Evolutionary conservation across 2,329 filamentous ascomycete species (phyloP).

Genomic region (Aspergillus felis): DNA sequence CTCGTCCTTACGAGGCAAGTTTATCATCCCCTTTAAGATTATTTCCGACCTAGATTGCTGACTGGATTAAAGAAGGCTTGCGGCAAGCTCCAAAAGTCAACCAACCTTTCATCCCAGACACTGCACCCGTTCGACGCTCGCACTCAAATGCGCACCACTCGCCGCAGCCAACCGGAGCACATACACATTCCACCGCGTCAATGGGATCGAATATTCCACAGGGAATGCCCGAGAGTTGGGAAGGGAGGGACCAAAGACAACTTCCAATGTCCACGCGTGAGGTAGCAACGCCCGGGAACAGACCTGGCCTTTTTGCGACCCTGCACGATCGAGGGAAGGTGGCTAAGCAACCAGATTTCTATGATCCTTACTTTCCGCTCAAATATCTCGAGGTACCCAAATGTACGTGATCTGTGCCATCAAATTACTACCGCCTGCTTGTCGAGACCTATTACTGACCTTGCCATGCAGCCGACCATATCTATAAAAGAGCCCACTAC

Average conservation of each 20-base stretch:
- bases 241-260: conserved; percentile 33
- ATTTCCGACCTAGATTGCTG: conserved; percentile 5
- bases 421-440: background rate
- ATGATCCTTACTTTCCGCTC: conserved; percentile 36
- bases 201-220: conserved; percentile 29
- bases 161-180: conserved; percentile 29
- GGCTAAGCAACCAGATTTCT: conserved; percentile 34
- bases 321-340: conserved; percentile 25
- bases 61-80: conserved; percentile 31
- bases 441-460: conserved; percentile 8
- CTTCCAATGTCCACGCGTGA: conserved; percentile 39
- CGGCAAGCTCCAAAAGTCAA: conserved; percentile 38
- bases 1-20: conserved; percentile 27
- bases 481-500: conserved; percentile 83
- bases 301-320: conserved; percentile 33
- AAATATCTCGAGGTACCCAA: conserved; percentile 34
- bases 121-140: conserved; percentile 33
- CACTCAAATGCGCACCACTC: conserved; percentile 27
- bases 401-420: conserved; percentile 22
- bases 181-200: conserved; percentile 25
- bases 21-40: background rate
- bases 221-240: conserved; percentile 32
- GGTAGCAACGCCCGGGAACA: conserved; percentile 42
- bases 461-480: conserved; percentile 49
- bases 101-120: conserved; percentile 39